Base-by-base conservation (phyloP, 192 early-diverging fungal genomes). In the Entophlyctis helioformis region DNA sequence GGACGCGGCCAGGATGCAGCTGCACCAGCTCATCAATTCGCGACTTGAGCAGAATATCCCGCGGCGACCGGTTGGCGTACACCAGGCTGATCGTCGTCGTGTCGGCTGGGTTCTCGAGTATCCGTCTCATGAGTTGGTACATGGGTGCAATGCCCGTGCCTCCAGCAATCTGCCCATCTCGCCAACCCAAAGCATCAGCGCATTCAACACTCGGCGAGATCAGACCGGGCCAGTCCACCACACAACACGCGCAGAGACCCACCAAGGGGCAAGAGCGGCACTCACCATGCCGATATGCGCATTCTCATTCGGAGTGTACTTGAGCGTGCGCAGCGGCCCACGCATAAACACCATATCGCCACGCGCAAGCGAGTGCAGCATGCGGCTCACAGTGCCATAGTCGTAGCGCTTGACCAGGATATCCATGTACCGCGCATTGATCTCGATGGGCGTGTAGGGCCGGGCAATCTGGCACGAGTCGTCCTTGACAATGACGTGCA, bases 101-200 rank as follows among this genome's bases (percentile, higher is more conserved):
- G 62, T 97, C 93, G 22, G 64, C 59, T 18, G 87, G 85, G 60
- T 93, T 81, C 43, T 75, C 72, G 40, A 85, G 58, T 23, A 95
- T 77, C 26, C 78, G 74, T 39, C 85, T 85, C 43, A 95, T 84
- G 45, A 98, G 80, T 77, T 86, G 90, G 59, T 85, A 81, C 86
- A 93, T 89, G 34, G 92, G 92, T 2, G 92, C 89, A 49, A 96
- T 86, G 20, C 69, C 92, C 36, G 89, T 92, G 38, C 91, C 91
- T 21, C 89, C 86, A 33, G 91, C 91, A 71, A 91, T 82, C 71
- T 70, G 49, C 22, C 0, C 38, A 7, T 39, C 38, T 11, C n/a
- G n/a, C n/a, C n/a, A n/a, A n/a, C n/a, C n/a, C n/a, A n/a, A n/a
- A n/a, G n/a, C n/a, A n/a, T n/a, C n/a, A n/a, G n/a, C n/a, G n/a